Evolutionary conservation across 306 rosid genomes (phyloP).

Genomic region (Ormosia emarginata): DNA sequence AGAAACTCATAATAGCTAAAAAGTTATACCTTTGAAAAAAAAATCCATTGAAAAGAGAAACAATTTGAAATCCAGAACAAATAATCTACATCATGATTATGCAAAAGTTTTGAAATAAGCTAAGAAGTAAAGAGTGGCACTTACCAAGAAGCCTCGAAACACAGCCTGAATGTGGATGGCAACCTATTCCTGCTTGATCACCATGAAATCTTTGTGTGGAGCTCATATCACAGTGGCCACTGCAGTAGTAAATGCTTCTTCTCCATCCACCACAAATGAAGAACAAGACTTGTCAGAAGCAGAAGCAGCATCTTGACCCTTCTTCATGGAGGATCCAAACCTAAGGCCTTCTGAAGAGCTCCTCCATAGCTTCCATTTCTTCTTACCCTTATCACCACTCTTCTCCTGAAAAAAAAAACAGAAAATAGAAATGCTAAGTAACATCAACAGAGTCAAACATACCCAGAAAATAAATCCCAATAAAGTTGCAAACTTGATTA

Average conservation of each 20-base stretch:
- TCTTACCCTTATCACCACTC: conserved; percentile 56
- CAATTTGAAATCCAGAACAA: conserved; percentile 4
- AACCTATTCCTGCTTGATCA: too few relatives aligned
- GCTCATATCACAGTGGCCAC: too few relatives aligned
- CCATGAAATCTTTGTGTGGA: too few relatives aligned
- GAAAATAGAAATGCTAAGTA: too few relatives aligned
- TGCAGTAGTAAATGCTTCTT: conserved; percentile 56
- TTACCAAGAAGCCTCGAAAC: too few relatives aligned
- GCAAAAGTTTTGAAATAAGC: neutral
- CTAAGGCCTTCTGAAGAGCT: conserved; percentile 59
- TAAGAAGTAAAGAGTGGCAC: neutral
- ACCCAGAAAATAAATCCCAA: too few relatives aligned
- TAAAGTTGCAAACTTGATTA: too few relatives aligned
- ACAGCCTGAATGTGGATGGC: too few relatives aligned
- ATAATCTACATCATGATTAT: neutral
- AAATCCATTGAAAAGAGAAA: neutral
- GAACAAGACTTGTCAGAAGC: conserved; percentile 27
- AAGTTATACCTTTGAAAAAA: too few relatives aligned
- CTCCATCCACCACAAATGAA: conserved; percentile 33
- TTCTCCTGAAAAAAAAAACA: too few relatives aligned
- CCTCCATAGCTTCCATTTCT: conserved; percentile 87
- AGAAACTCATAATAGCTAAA: too few relatives aligned
- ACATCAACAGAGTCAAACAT: too few relatives aligned
- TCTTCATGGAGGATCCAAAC: conserved; percentile 41
- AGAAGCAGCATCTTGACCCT: conserved; percentile 9